phyloP scores from a whole-genome alignment of 1,139 yeast genomes.

The Zygoascus sp. region DNA sequence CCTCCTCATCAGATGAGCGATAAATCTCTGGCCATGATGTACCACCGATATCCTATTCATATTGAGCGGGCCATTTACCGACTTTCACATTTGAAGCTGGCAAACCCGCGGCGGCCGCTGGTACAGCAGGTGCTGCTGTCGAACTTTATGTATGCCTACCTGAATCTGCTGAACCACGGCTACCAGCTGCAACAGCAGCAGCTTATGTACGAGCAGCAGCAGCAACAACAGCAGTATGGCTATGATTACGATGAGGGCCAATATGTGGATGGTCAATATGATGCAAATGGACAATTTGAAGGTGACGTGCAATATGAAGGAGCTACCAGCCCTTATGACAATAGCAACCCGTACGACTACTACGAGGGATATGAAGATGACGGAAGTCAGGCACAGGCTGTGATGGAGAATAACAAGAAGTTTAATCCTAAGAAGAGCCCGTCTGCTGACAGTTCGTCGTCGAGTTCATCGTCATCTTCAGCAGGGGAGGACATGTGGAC shows the following conservation, averaged over 20 bases:
- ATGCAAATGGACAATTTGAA: slow-evolving; percentile 2
- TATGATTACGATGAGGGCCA: slow-evolving; percentile 16
- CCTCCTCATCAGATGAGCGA: slow-evolving; percentile 38
- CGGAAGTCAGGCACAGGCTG: slow-evolving; percentile 8
- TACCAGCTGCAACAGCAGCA: slow-evolving; percentile 37
- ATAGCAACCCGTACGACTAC: slow-evolving; percentile 9
- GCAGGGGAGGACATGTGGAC: slow-evolving; percentile 29
- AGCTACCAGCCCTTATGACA: slow-evolving; percentile 7
- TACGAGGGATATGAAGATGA: slow-evolving; percentile 8
- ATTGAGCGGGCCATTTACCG: slow-evolving; percentile 94
- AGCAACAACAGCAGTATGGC: slow-evolving; percentile 21
- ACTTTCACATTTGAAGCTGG: slow-evolving; percentile 83
- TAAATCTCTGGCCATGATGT: slow-evolving; percentile 36
- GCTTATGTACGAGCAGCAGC: slow-evolving; percentile 24
- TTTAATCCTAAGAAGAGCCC: slow-evolving; percentile 23
- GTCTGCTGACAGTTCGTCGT: slow-evolving; percentile 23
- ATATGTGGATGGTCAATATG: slow-evolving; percentile 14
- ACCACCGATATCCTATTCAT: slow-evolving; percentile 77
- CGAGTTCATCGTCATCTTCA: slow-evolving; percentile 26
- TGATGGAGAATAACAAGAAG: slow-evolving; percentile 15
- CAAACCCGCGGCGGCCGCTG: slow-evolving; percentile 87
- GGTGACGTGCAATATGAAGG: not conserved
- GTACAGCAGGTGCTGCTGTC: slow-evolving; percentile 88
- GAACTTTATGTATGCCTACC: slow-evolving; percentile 95
- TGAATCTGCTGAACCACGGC: slow-evolving; percentile 83